Evolutionary conservation across 2,329 filamentous ascomycete genomes (phyloP).

Genomic region (Leptodontidium sp.): DNA sequence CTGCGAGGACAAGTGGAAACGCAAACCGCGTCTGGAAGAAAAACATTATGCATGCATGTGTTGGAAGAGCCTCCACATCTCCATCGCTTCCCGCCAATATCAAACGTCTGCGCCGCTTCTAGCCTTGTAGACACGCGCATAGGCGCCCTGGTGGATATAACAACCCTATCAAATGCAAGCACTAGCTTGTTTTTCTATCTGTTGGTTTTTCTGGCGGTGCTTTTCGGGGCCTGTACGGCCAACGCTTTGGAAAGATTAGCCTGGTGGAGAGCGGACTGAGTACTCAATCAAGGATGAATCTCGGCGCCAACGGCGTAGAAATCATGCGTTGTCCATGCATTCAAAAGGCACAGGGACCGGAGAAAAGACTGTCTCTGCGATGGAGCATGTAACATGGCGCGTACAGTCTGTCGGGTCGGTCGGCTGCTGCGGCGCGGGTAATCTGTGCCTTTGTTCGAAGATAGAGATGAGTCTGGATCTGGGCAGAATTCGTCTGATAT

Average conservation of each 20-base stretch:
- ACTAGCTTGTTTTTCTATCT: conserved; percentile 22
- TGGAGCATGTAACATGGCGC: conserved; percentile 29
- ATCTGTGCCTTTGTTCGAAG: conserved; percentile 23
- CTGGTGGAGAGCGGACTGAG: conserved; percentile 25
- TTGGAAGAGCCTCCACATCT: conserved; percentile 23
- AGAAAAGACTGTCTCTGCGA: conserved; percentile 25
- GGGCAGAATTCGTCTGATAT: conserved; percentile 35
- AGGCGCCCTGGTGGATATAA: conserved; percentile 33
- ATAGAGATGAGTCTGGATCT: conserved; percentile 19
- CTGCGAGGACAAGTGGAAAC: background rate
- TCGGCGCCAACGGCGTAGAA: conserved; percentile 21
- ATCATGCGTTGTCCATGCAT: conserved; percentile 34
- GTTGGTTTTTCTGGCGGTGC: conserved; percentile 12
- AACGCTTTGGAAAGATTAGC: conserved; percentile 25
- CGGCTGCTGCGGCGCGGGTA: conserved; percentile 32
- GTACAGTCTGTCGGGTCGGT: conserved; percentile 24
- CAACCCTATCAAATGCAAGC: conserved; percentile 30
- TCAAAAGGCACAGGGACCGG: conserved; percentile 32
- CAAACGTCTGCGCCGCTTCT: conserved; percentile 37
- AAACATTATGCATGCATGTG: background rate
- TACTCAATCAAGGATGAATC: conserved; percentile 25
- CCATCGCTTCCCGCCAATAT: conserved; percentile 21
- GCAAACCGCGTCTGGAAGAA: background rate
- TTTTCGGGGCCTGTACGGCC: conserved; percentile 15
- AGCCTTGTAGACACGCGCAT: conserved; percentile 37